These are phyloP conservation scores for Metschnikowia santaceciliae DNA, from an alignment of 805 yeast genomes.

Conservation along the genomic window DNA sequence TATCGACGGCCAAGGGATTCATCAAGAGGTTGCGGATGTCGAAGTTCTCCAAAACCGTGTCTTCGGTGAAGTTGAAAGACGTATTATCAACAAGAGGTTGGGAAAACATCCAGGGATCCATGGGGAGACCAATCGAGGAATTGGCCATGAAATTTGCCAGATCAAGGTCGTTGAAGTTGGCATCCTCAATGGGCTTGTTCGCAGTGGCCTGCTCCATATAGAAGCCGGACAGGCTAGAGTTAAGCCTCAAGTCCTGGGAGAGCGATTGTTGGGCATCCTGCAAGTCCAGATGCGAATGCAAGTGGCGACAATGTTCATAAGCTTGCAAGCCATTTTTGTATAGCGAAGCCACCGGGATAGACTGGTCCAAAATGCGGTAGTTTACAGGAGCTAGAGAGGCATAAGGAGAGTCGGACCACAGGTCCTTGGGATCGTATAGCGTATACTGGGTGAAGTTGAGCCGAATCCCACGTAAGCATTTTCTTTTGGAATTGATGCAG, in stretches of 20 bases:
- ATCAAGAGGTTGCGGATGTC: conserved; percentile 25
- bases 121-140: not conserved
- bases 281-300: conserved; percentile 30
- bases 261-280: conserved; percentile 26
- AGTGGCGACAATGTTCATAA: conserved; percentile 30
- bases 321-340: conserved; percentile 31
- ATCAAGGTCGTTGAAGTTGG: conserved; percentile 1
- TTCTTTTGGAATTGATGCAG: conserved; percentile 47
- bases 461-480: conserved; percentile 45
- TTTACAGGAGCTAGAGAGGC: not conserved
- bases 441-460: conserved; percentile 43
- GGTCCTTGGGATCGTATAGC: conserved; percentile 29
- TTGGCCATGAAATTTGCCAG: not conserved
- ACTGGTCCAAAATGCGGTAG: conserved; percentile 37
- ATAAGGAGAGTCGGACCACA: not conserved
- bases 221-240: not conserved
- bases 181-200: not conserved
- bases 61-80: conserved; percentile 1
- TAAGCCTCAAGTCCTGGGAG: conserved; percentile 6
- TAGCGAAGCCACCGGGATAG: conserved; percentile 38
- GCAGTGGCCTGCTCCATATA: not conserved
- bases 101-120: conserved; percentile 2
- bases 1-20: conserved; percentile 13
- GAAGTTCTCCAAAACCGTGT: conserved; percentile 18
- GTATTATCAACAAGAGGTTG: not conserved